Conservation (phyloP, 1,139 yeast genomes). For the Geotrichum europaeum region DNA sequence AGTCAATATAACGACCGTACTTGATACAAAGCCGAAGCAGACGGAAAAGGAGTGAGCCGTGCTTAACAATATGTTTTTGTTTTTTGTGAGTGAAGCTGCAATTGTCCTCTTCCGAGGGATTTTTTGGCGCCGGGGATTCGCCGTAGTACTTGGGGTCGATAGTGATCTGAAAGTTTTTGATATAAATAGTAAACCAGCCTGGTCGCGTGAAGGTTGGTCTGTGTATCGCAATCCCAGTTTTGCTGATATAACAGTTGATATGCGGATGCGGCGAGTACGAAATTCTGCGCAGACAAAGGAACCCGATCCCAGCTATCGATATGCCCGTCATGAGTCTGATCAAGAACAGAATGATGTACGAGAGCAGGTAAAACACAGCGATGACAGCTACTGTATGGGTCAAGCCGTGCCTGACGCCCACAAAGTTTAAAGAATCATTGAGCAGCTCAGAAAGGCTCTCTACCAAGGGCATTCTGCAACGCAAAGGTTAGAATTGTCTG, state of each 20-base stretch:
- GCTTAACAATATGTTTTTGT: constrained; percentile 20
- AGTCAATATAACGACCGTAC: constrained; percentile 29
- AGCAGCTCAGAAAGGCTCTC: neutral
- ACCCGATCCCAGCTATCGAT: constrained; percentile 40
- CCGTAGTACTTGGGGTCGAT: constrained; percentile 25
- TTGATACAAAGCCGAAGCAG: constrained; percentile 28
- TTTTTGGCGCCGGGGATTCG: neutral
- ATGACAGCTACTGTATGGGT: constrained; percentile 19
- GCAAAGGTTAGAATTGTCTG: neutral
- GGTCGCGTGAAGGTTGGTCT: constrained; percentile 41
- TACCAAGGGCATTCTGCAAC: neutral
- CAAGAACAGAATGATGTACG: constrained; percentile 36
- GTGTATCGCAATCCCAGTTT: constrained; percentile 35
- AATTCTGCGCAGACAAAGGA: constrained; percentile 37
- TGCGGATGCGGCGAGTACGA: constrained; percentile 35
- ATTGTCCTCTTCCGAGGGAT: constrained; percentile 7
- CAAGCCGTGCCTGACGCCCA: neutral
- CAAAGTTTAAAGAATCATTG: neutral
- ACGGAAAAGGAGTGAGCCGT: constrained; percentile 23
- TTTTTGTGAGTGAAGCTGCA: constrained; percentile 19
- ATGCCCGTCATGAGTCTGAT: constrained; percentile 40
- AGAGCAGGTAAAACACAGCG: constrained; percentile 29
- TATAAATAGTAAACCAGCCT: constrained; percentile 33
- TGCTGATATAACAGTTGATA: constrained; percentile 32
- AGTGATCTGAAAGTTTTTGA: constrained; percentile 30